Base-by-base conservation (phyloP, 2,329 filamentous ascomycete genomes). In the Zymoseptoria tritici region DNA sequence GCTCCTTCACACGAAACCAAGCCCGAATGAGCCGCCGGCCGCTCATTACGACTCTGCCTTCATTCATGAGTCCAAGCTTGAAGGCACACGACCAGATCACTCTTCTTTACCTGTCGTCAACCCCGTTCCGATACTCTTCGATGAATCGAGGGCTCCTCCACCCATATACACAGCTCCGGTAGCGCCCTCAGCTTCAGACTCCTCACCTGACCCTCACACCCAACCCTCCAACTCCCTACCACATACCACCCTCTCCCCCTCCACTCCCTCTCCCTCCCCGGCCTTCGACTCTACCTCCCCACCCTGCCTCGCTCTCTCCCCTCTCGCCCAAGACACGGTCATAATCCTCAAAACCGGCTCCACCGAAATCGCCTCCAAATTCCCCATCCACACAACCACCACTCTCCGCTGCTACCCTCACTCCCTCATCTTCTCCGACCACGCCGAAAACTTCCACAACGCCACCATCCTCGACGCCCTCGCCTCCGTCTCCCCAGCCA, bases 241-340 rank as follows among this genome's bases (percentile, higher is more conserved):
- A 16, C 36, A 42, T 13, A 16, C 36, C 36, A 42, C 36, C 36
- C 36, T 42, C 36, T 11, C 9, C 5, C 5, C 36, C 16, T 16
- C 36, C 36, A 16, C 36, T 13, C 4, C 9, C 16, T 13, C 36
- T 3, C 36, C 36, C 36, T 16, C 13, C 0, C 4, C 36, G 16
- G 4, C 9, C 36, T 13, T 16, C 36, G 3, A 42, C 36, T 5
- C 36, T 1, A 16, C 9, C 36, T 13, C 36, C 36, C 36, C 36
- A 42, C 16, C 36, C 11, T 42, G 36, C 36, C 36, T 42, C 36
- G 11, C 36, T 13, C 36, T 42, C 3, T 11, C 36, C 36, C 61
- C 66, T 0, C 72, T 72, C 54, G 73, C 76, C 2, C 72, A 80
- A 2, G 76, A 85, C 63, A 70, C 83, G 50, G 77, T 85, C 60